Conservation (phyloP, 306 rosid species). For the Begonia fuchsioides region DNA sequence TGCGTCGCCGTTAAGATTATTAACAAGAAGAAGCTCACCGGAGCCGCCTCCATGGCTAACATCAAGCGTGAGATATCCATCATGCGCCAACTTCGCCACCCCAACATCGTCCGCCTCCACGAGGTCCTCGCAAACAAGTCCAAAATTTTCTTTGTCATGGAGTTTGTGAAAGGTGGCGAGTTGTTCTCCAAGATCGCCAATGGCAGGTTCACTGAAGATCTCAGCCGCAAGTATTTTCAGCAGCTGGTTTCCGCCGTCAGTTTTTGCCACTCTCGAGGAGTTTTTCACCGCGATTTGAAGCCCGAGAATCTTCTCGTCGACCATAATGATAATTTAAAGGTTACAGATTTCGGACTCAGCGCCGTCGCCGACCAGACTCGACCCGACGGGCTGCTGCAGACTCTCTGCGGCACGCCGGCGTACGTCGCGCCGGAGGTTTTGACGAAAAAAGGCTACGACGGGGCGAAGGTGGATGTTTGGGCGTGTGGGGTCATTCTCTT, state of each 20-base stretch:
- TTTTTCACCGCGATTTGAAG: conserved; percentile 77
- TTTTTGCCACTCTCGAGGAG: conserved; percentile 64
- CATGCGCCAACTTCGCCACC: conserved; percentile 67
- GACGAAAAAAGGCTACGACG: conserved; percentile 44
- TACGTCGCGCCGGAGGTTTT: conserved; percentile 76
- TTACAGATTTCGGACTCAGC: conserved; percentile 80
- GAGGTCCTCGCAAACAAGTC: conserved; percentile 74
- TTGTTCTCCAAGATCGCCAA: conserved; percentile 37
- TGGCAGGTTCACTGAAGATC: conserved; percentile 27
- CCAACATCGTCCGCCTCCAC: conserved; percentile 46
- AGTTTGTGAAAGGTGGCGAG: conserved; percentile 75
- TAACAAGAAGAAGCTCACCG: conserved; percentile 44
- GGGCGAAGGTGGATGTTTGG: conserved; percentile 72
- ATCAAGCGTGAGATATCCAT: conserved; percentile 62
- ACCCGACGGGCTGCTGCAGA: conserved; percentile 48
- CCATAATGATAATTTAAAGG: conserved; percentile 37
- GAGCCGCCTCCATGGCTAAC: conserved; percentile 37
- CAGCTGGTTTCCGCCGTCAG: conserved; percentile 63
- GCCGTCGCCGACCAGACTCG: conserved; percentile 53
- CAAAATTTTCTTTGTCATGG: conserved; percentile 65
- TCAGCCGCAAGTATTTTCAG: conserved; percentile 43
- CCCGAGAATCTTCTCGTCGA: conserved; percentile 79
- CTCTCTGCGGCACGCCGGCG: conserved; percentile 85
- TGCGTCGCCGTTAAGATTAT: conserved; percentile 63
- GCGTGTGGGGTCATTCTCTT: conserved; percentile 81